Conservation (phyloP, 352 stramenopile species). For the Bremia lactucae region DNA sequence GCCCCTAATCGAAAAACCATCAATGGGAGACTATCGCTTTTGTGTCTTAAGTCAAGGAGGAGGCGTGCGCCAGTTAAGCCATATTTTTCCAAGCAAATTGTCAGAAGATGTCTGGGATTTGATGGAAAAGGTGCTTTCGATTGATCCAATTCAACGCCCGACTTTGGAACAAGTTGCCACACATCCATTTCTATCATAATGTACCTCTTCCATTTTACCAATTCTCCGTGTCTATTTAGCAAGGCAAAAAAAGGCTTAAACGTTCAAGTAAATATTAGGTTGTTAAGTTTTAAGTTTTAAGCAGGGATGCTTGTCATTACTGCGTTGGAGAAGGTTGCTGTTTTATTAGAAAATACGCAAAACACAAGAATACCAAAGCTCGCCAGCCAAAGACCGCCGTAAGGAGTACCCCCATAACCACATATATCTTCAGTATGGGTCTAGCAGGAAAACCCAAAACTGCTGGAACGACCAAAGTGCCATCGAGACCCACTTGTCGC, state of each 20-base stretch:
- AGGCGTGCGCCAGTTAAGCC: slow-evolving; percentile 32
- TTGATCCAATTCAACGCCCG: slow-evolving; percentile 19
- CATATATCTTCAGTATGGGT: slow-evolving; percentile 59
- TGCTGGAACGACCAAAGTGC: slow-evolving; percentile 44
- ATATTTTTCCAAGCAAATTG: slow-evolving; percentile 25
- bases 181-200: slow-evolving; percentile 24
- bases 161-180: slow-evolving; percentile 30
- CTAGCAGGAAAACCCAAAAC: slow-evolving; percentile 42
- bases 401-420: slow-evolving; percentile 45
- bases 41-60: slow-evolving; percentile 23
- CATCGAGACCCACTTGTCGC: slow-evolving; percentile 47
- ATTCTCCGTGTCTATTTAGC: too few species aligned
- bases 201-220: too few species aligned
- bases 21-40: slow-evolving; percentile 26
- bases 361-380: slow-evolving; percentile 55
- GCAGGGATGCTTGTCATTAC: slow-evolving; percentile 2
- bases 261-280: background rate
- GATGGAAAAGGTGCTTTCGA: slow-evolving; percentile 20
- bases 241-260: slow-evolving; percentile 2
- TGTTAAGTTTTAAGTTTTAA: background rate
- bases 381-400: slow-evolving; percentile 58
- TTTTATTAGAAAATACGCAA: slow-evolving; percentile 51
- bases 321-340: slow-evolving; percentile 24
- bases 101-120: slow-evolving; percentile 17
- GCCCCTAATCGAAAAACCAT: slow-evolving; percentile 33